Percentiles rank a stretch among this genome's conserved stretches.
phyloP scores from a whole-genome alignment of 2,329 filamentous ascomycete genomes.

The Talaromyces sp. region DNA sequence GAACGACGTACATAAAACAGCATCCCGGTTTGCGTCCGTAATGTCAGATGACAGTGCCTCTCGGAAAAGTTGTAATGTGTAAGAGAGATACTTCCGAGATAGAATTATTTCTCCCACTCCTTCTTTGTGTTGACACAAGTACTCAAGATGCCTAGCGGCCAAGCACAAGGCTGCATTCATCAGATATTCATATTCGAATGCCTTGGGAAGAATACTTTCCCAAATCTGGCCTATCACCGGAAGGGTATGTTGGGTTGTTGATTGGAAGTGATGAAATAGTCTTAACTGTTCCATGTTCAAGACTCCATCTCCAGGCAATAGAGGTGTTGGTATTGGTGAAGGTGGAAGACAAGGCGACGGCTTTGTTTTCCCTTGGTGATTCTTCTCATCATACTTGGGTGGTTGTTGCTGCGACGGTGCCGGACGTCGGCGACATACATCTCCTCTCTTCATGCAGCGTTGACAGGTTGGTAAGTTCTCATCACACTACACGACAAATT shows the following conservation, averaged over 20 bases:
- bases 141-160: constrained; percentile 14
- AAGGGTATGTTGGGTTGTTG: constrained; percentile 12
- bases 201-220: constrained; percentile 12
- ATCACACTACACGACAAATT: constrained; percentile 8
- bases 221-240: constrained; percentile 10
- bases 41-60: background rate
- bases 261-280: constrained; percentile 20
- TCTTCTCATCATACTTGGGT: background rate
- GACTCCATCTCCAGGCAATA: background rate
- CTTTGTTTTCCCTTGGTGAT: background rate
- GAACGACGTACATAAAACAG: constrained; percentile 15
- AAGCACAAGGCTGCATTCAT: constrained; percentile 18
- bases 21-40: constrained; percentile 9
- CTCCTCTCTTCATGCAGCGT: constrained; percentile 17
- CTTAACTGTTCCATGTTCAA: constrained; percentile 16
- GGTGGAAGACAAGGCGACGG: background rate
- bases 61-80: constrained; percentile 12
- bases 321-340: background rate
- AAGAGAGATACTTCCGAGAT: constrained; percentile 11
- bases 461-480: constrained; percentile 15
- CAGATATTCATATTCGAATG: constrained; percentile 17
- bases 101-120: background rate
- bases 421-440: constrained; percentile 8
- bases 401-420: background rate
- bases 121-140: background rate